Base-by-base conservation (phyloP, 768 basidiomycete genomes). In the Peribolospora baueri region DNA sequence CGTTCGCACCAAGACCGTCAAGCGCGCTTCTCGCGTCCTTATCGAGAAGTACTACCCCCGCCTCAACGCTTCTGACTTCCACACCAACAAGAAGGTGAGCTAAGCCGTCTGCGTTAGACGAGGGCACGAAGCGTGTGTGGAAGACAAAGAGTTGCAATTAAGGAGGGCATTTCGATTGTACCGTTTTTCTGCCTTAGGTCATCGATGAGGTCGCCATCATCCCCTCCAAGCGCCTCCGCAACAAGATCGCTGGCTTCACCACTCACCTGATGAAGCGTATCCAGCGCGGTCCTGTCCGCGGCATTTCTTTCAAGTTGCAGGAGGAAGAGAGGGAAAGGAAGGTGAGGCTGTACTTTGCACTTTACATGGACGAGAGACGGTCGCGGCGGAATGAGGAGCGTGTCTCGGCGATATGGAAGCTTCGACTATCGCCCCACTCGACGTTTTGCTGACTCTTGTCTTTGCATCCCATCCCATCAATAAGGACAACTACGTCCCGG, bases 31-130 rank as follows among this genome's bases (percentile, higher is more conserved):
- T 61, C 81, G 93, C 60, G 86, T 90, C 65, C 77, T 97, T 72
- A 97, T 98, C 67, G 93, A 98, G 78, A 95, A 95, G 78, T 98
- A 95, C 79, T 98, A 98, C 75, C 91, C 91, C 63, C 85, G 91
- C 67, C 80, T 98, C 37, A 11, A 2, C 25, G 9, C 10, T 2
- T 2, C 8, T 3, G n/a, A 51, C 57, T 61, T 60, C 62, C 61
- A 63, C 59, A 59, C 58, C 60, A 65, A 65, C 62, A 65, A 65
- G 61, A 60, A 60, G 58, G 63, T 25, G 25, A 25, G 25, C 25
- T 25, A 25, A 25, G 25, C 25, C 25, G 25, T 25, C 25, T 25
- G 25, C 25, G 25, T 25, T 25, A 25, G 25, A 25, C 25, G 25
- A 25, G 25, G 25, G 25, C 25, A 25, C 25, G 25, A 25, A 25